Base-by-base conservation (phyloP, 495 filamentous ascomycete genomes). In the Amphirosellinia nigrospora region DNA sequence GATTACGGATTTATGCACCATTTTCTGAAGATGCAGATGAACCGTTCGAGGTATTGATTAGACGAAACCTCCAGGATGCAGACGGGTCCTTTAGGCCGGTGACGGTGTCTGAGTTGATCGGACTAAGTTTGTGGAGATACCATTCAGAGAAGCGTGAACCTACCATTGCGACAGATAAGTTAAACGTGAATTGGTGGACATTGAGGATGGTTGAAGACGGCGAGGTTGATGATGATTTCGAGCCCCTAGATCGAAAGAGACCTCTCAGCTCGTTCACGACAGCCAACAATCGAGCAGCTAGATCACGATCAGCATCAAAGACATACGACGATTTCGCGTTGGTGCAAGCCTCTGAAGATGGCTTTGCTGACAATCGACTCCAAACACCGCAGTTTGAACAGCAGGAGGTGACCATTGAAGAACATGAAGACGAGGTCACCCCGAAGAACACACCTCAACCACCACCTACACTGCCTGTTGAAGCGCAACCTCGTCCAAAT, bases 151-250 rank as follows among this genome's bases (percentile, higher is more conserved):
- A 90, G 41, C 83, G 90, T 30, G 87, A 92, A 70, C 96, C 96
- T 16, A 65, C 86, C 2, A 84, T 98, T 15, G 84, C 88, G 2
- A 82, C 83, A 21, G 86, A 88, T 36, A 92, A 93, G 74, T 80
- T 91, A 38, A 95, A 93, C 67, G 91, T 97, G 59, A 98, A 98
- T 74, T 88, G 89, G 75, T 99, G 96, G 95, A 91, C 90, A 11
- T 81, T 99, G 19, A 86, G 94, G 36, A 97, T 99, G 92, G 93
- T 98, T 9, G 96, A 99, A 72, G 86, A 87, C 46, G 94, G 92
- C 10, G 96, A 99, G 75, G 92, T 98, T 4, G 96, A 99, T 73
- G 93, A 93, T 73, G 96, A 99, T 76, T 98, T 99, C 72, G 94
- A 94, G 5, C 88, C 96, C 0, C 83, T 98, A 9, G 89, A 90